A percentile compares a stretch with the other conserved stretches of the same genome.
These are phyloP conservation scores for Blastobotrys robertii DNA, from an alignment of 805 yeast species.

Conservation along the genomic window DNA sequence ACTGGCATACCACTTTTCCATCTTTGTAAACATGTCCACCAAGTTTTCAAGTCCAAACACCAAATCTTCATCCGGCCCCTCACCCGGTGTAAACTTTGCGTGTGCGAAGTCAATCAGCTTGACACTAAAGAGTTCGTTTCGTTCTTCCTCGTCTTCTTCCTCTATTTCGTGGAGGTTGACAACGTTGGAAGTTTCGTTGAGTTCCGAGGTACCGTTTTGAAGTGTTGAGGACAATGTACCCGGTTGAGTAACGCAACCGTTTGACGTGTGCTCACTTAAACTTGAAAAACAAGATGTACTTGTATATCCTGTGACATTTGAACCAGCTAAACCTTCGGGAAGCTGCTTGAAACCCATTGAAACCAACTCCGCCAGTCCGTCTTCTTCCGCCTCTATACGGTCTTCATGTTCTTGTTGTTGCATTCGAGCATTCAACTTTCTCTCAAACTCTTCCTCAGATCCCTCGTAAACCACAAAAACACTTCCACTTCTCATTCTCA, in stretches of 20 bases:
- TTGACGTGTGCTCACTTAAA: too few relatives aligned
- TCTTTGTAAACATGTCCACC: conserved; percentile 22
- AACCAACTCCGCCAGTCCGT: too few relatives aligned
- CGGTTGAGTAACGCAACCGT: too few relatives aligned
- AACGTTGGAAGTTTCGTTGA: conserved; percentile 19
- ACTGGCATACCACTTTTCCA: background rate
- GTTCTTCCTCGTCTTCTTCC: conserved; percentile 16
- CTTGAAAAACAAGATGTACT: too few relatives aligned
- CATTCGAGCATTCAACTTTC: conserved; percentile 25
- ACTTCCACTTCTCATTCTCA: conserved; percentile 62
- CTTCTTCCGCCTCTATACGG: too few relatives aligned
- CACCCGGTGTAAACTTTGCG: conserved; percentile 49
- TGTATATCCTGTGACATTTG: too few relatives aligned
- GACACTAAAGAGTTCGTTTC: conserved; percentile 44
- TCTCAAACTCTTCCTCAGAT: conserved; percentile 46
- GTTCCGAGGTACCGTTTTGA: too few relatives aligned
- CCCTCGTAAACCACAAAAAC: conserved; percentile 67
- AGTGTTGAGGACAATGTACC: too few relatives aligned
- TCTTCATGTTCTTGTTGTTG: conserved; percentile 11
- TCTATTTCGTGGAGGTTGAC: conserved; percentile 16
- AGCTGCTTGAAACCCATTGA: too few relatives aligned
- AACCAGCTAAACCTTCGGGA: too few relatives aligned
- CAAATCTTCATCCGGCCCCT: conserved; percentile 64
- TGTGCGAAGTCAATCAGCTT: conserved; percentile 89
- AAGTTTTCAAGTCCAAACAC: conserved; percentile 62